Conservation (phyloP, 2,329 filamentous ascomycete genomes). For the Venturia carpophila region DNA sequence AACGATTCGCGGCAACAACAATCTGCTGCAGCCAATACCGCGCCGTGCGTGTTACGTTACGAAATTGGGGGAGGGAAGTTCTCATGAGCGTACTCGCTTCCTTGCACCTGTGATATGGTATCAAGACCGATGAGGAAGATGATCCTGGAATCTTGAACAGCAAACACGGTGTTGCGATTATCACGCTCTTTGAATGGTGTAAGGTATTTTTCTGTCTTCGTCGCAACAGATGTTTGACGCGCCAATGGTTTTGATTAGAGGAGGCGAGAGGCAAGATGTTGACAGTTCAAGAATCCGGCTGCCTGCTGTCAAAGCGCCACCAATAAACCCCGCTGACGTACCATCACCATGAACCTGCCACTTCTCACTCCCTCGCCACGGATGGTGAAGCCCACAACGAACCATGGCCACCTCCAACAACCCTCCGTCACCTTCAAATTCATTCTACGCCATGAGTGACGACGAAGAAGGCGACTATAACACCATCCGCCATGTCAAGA, state of each 20-base stretch:
- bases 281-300: not conserved
- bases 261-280: too few relatives aligned
- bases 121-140: too few relatives aligned
- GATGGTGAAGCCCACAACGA: not conserved
- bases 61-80: not conserved
- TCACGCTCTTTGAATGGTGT: too few relatives aligned
- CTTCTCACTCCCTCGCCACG: not conserved
- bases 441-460: constrained; percentile 93
- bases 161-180: too few relatives aligned
- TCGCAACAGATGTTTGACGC: too few relatives aligned
- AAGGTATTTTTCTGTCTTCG: too few relatives aligned
- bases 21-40: too few relatives aligned
- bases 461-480: constrained; percentile 94
- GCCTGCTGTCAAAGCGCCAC: not conserved
- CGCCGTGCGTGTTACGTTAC: too few relatives aligned
- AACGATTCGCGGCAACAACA: too few relatives aligned
- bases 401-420: not conserved
- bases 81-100: not conserved
- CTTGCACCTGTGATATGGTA: not conserved
- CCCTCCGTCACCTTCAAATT: constrained; percentile 67
- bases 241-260: too few relatives aligned
- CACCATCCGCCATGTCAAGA: constrained; percentile 74
- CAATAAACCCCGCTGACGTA: not conserved
- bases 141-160: too few relatives aligned
- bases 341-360: not conserved